Percentiles rank a stretch among this genome's conserved stretches.
Conservation (phyloP, 2,329 filamentous ascomycete genomes). For the Fusarium dlaminii region DNA sequence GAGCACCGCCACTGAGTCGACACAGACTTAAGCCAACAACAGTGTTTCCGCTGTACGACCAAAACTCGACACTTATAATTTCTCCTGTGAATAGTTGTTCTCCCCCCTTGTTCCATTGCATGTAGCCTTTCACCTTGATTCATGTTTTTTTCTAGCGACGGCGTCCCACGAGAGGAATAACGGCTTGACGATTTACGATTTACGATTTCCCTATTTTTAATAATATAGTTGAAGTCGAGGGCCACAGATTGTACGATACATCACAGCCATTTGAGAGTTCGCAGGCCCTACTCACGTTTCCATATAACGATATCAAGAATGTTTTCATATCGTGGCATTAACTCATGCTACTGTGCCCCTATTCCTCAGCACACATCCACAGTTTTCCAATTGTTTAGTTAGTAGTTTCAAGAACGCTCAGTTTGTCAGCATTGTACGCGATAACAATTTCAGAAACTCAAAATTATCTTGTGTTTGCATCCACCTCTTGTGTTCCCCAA, state of each 20-base stretch:
- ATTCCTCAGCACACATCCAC: conserved; percentile 2
- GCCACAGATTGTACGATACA: conserved; percentile 41
- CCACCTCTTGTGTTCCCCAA: conserved; percentile 24
- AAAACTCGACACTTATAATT: conserved; percentile 1
- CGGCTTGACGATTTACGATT: conserved; percentile 40
- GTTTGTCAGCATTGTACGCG: conserved; percentile 37
- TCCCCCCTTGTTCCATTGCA: conserved; percentile 4
- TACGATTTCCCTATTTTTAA: conserved; percentile 35
- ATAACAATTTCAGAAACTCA: conserved; percentile 41
- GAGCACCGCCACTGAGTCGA: conserved; percentile 26
- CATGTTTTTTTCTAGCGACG: conserved; percentile 28
- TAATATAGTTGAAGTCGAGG: conserved; percentile 18
- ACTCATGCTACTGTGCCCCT: conserved; percentile 12
- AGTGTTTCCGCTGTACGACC: not conserved
- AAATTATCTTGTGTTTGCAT: conserved; percentile 31
- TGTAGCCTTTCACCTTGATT: conserved; percentile 28
- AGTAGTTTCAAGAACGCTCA: conserved; percentile 42
- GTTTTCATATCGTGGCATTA: conserved; percentile 26
- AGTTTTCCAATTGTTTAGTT: conserved; percentile 21
- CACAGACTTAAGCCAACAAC: conserved; percentile 6
- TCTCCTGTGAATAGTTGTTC: not conserved
- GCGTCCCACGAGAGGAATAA: conserved; percentile 20
- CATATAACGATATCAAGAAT: conserved; percentile 19
- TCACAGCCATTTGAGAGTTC: conserved; percentile 15
- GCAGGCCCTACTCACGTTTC: conserved; percentile 8